Evolutionary conservation across 192 early-diverging fungal species (phyloP).

Genomic region (Pilaira anomala): DNA sequence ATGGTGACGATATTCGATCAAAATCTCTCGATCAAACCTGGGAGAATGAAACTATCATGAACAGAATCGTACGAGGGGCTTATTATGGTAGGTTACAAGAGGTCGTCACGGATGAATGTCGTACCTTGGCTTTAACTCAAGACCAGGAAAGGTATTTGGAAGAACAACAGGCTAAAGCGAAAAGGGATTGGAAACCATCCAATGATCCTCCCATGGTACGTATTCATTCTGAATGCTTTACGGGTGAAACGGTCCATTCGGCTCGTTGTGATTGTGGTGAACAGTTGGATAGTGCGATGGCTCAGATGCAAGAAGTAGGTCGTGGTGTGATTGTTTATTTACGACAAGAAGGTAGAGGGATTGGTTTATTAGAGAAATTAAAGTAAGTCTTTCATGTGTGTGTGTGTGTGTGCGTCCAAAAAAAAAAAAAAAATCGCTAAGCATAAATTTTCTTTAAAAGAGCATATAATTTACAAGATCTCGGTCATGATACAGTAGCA

Average conservation of each 20-base stretch:
- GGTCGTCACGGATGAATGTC: constrained; percentile 38
- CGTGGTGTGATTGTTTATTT: constrained; percentile 94
- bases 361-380: constrained; percentile 91
- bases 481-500: constrained; percentile 90
- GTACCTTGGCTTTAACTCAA: constrained; percentile 6
- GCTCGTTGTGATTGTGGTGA: constrained; percentile 94
- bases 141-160: constrained; percentile 29
- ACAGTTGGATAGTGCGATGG: constrained; percentile 90
- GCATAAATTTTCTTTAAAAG: too few species aligned
- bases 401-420: neutral
- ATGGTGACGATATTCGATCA: constrained; percentile 78
- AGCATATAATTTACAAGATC: constrained; percentile 96
- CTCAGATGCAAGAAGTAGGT: constrained; percentile 77
- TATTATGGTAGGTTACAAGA: constrained; percentile 53
- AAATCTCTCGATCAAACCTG: constrained; percentile 61
- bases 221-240: constrained; percentile 97
- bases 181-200: constrained; percentile 19
- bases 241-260: constrained; percentile 90
- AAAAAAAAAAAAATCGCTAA: too few species aligned
- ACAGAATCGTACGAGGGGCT: constrained; percentile 80
- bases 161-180: constrained; percentile 23
- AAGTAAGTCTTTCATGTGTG: constrained; percentile 63
- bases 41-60: constrained; percentile 71
- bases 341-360: constrained; percentile 94
- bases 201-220: constrained; percentile 67